phyloP scores from a whole-genome alignment of 1,284 basidiomycete species.

The Boletellus dicymbophilus region DNA sequence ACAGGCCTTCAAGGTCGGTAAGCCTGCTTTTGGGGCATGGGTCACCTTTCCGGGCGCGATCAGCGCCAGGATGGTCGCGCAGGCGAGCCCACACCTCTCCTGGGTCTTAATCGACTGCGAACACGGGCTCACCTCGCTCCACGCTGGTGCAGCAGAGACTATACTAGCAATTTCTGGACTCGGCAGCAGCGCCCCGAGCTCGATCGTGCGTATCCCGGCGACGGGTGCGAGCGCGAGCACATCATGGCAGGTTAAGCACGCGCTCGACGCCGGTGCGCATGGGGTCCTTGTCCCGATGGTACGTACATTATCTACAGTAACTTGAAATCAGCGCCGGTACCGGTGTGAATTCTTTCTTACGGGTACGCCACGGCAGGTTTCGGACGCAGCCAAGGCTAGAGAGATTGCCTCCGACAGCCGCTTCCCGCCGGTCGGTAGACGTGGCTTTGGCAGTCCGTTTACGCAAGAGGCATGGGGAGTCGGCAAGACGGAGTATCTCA shows the following conservation, averaged over 20 bases:
- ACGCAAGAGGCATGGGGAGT: conserved; percentile 57
- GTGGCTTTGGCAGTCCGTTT: conserved; percentile 65
- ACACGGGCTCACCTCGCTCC: conserved; percentile 57
- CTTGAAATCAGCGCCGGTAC: no score
- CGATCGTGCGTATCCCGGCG: conserved; percentile 61
- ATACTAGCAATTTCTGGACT: conserved; percentile 52
- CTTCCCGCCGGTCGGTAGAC: conserved; percentile 57
- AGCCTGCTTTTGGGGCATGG: conserved; percentile 75
- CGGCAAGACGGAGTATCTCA: conserved; percentile 52
- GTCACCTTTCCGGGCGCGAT: conserved; percentile 57
- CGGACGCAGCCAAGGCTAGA: conserved; percentile 55
- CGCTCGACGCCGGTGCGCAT: conserved; percentile 61
- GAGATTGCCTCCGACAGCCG: conserved; percentile 55
- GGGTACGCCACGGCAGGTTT: conserved; percentile 46
- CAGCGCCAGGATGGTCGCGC: conserved; percentile 55
- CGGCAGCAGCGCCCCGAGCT: conserved; percentile 44
- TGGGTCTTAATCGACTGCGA: conserved; percentile 70
- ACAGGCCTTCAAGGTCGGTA: conserved; percentile 47
- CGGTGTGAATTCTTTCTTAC: no score
- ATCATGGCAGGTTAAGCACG: conserved; percentile 70
- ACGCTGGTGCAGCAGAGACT: conserved; percentile 56
- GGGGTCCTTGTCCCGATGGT: conserved; percentile 71
- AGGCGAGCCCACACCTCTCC: conserved; percentile 54
- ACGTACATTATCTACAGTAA: no score
- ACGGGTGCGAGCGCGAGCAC: conserved; percentile 55